Evolutionary conservation across 805 yeast genomes (phyloP).

Genomic region (Blastobotrys terrestris): DNA sequence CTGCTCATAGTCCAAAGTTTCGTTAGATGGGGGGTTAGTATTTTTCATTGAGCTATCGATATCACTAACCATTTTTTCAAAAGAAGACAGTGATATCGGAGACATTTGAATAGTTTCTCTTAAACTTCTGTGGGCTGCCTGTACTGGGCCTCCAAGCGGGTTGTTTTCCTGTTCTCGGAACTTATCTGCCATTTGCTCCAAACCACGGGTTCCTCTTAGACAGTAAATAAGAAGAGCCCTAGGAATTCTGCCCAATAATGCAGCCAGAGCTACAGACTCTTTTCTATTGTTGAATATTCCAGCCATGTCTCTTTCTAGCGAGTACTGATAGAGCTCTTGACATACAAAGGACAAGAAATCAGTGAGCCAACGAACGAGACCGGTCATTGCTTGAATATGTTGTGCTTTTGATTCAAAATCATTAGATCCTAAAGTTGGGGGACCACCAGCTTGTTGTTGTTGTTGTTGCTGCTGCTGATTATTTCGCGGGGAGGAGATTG

Average conservation of each 20-base stretch:
- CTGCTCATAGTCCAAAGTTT: conserved; percentile 50
- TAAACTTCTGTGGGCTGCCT: conserved; percentile 25
- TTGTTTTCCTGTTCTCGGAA: conserved; percentile 19
- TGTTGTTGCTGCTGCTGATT: conserved; percentile 11
- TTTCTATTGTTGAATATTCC: conserved; percentile 4
- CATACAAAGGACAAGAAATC: conserved; percentile 67
- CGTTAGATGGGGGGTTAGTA: conserved; percentile 9
- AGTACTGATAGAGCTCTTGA: conserved; percentile 50
- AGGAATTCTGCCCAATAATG: conserved; percentile 32
- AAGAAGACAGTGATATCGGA: conserved; percentile 27
- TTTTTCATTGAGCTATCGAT: conserved; percentile 33
- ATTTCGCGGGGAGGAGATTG: conserved; percentile 31
- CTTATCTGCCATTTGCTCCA: conserved; percentile 27
- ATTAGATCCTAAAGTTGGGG: conserved; percentile 39
- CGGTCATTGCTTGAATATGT: conserved; percentile 40
- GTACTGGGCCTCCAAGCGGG: conserved; percentile 24
- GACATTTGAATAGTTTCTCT: conserved; percentile 22
- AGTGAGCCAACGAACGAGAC: conserved; percentile 79
- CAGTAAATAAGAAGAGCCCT: conserved; percentile 32
- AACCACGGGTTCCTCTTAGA: conserved; percentile 34
- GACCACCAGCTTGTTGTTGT: conserved; percentile 48
- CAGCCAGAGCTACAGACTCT: conserved; percentile 26
- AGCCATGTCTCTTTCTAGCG: conserved; percentile 11
- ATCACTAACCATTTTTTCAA: conserved; percentile 34
- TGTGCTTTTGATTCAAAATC: conserved; percentile 25